Evolutionary conservation across 495 filamentous ascomycete genomes (phyloP).

Genomic region (Talaromyces nanjingensis): DNA sequence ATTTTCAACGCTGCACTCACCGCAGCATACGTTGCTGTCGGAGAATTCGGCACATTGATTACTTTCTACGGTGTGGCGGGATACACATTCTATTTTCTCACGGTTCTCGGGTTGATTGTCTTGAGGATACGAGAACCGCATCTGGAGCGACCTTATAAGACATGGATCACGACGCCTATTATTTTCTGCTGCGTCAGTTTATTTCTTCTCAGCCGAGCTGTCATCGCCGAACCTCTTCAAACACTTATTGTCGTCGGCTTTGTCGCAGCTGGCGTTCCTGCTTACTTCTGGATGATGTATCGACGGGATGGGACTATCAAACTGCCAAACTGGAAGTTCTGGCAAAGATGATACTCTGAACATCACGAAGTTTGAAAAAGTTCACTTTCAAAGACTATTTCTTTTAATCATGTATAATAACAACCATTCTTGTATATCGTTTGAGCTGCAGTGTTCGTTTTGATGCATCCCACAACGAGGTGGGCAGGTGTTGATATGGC

Average conservation of each 20-base stretch:
- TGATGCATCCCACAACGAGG: slow-evolving; percentile 3
- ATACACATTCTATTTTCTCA: slow-evolving; percentile 94
- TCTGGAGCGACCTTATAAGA: slow-evolving; percentile 82
- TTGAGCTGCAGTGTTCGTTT: neutral
- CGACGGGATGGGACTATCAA: slow-evolving; percentile 39
- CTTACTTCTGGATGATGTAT: slow-evolving; percentile 82
- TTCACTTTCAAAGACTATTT: slow-evolving; percentile 3
- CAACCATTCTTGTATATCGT: neutral
- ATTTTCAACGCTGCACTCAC: slow-evolving; percentile 70
- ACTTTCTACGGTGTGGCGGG: slow-evolving; percentile 97
- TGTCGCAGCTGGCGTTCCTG: slow-evolving; percentile 71
- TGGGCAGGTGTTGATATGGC: slow-evolving; percentile 3
- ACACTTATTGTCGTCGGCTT: slow-evolving; percentile 80
- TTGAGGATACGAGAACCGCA: slow-evolving; percentile 81
- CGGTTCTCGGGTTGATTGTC: slow-evolving; percentile 87
- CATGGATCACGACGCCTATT: slow-evolving; percentile 94
- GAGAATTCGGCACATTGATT: slow-evolving; percentile 84
- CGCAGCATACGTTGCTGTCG: slow-evolving; percentile 68
- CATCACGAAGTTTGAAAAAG: neutral
- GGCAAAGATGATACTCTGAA: slow-evolving; percentile 27
- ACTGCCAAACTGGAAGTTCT: slow-evolving; percentile 54
- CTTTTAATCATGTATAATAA: slow-evolving; percentile 5
- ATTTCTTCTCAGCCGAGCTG: slow-evolving; percentile 78
- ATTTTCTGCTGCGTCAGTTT: slow-evolving; percentile 97
- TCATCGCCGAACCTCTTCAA: slow-evolving; percentile 86